phyloP scores from a whole-genome alignment of 176 grass and related monocot genomes.

The Triticum timopheevii region DNA sequence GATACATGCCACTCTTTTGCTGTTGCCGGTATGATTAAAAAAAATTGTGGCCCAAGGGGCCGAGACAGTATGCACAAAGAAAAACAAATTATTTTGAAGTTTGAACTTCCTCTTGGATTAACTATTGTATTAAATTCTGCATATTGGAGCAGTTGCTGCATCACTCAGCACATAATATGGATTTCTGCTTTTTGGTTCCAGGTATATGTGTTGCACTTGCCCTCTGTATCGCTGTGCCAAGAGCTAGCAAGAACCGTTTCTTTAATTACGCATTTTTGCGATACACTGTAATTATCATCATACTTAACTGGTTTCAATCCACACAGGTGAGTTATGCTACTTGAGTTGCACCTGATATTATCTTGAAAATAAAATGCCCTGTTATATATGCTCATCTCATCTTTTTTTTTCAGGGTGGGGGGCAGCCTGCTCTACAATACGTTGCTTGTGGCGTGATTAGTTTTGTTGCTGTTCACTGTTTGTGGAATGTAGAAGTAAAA shows the following conservation, averaged over 20 bases:
- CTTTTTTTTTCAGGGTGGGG: slow-evolving; percentile 8
- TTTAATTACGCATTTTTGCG: slow-evolving; percentile 77
- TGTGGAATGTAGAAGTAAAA: slow-evolving; percentile 81
- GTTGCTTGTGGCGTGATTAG: slow-evolving; percentile 72
- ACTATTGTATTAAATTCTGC: background rate
- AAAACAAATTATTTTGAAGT: background rate
- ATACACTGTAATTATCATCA: slow-evolving; percentile 73
- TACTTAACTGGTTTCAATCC: slow-evolving; percentile 94
- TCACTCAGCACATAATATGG: slow-evolving; percentile 1
- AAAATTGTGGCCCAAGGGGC: background rate
- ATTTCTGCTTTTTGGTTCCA: slow-evolving; percentile 22
- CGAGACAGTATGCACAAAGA: background rate
- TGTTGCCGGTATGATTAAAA: background rate
- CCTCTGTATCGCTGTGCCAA: slow-evolving; percentile 75
- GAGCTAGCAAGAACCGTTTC: slow-evolving; percentile 61
- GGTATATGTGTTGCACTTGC: slow-evolving; percentile 92
- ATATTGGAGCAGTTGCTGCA: background rate
- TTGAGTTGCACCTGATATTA: background rate
- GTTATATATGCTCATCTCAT: background rate
- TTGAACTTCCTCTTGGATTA: background rate
- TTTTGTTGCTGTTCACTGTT: slow-evolving; percentile 66
- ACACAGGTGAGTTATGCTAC: slow-evolving; percentile 56
- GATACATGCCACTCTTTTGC: background rate
- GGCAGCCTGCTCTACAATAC: slow-evolving; percentile 65
- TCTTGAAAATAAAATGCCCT: background rate